phyloP scores from a whole-genome alignment of 768 basidiomycete species.

The Termitomyces sp. region DNA sequence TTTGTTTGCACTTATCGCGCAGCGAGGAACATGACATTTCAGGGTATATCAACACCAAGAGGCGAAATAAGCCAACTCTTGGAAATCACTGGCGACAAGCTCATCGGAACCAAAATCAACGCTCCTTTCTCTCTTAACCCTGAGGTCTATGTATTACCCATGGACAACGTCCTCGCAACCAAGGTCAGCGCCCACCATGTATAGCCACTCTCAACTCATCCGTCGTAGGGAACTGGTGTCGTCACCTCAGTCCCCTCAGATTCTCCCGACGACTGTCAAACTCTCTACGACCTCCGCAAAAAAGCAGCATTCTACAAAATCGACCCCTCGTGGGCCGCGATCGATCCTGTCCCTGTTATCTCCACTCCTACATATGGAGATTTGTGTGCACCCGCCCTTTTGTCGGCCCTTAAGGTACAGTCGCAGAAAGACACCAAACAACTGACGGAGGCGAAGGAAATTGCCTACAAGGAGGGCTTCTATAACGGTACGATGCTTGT shows the following conservation, averaged over 20 bases:
- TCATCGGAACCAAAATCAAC: slow-evolving; percentile 86
- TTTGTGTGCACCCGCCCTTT: slow-evolving; percentile 76
- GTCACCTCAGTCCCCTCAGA: slow-evolving; percentile 98
- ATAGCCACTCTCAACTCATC: not conserved
- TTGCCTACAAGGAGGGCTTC: slow-evolving; percentile 98
- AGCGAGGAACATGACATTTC: slow-evolving; percentile 97
- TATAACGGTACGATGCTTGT: slow-evolving; percentile 89
- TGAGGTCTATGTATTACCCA: slow-evolving; percentile 94
- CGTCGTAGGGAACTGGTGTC: slow-evolving; percentile 82
- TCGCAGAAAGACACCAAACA: slow-evolving; percentile 93
- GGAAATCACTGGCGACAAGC: slow-evolving; percentile 71
- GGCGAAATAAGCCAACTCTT: slow-evolving; percentile 70
- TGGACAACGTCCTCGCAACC: slow-evolving; percentile 95
- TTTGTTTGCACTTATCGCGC: slow-evolving; percentile 87
- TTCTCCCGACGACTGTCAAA: slow-evolving; percentile 94
- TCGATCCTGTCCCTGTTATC: slow-evolving; percentile 85
- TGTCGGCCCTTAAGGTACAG: slow-evolving; percentile 89
- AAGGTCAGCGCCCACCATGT: slow-evolving; percentile 44
- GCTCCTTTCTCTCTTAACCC: slow-evolving; percentile 80
- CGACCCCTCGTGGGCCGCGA: slow-evolving; percentile 77
- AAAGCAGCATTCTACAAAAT: slow-evolving; percentile 97
- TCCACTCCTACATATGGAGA: slow-evolving; percentile 91
- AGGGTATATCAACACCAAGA: slow-evolving; percentile 70
- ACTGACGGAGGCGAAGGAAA: slow-evolving; percentile 93
- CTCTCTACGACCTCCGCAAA: slow-evolving; percentile 86